phyloP scores from a whole-genome alignment of 2,329 filamentous ascomycete genomes.

The Xylariales sp. region DNA sequence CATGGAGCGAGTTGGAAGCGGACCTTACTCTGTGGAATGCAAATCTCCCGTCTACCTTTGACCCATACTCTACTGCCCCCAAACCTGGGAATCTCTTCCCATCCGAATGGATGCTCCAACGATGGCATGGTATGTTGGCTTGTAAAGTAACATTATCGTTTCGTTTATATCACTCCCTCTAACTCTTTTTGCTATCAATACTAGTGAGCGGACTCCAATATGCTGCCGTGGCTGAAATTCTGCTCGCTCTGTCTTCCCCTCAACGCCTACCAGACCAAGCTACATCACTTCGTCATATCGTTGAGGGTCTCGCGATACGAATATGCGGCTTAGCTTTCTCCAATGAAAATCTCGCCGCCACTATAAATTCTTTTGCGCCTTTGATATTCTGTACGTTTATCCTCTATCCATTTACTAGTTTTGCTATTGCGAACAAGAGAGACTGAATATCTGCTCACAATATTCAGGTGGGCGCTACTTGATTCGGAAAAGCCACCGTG shows the following conservation, averaged over 20 bases:
- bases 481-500: not conserved
- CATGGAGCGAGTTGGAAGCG: not conserved
- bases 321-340: constrained; percentile 1
- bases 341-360: not conserved
- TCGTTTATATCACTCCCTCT: not conserved
- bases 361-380: constrained; percentile 1
- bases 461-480: not conserved
- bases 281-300: not conserved
- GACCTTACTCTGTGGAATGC: not conserved
- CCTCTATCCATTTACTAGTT: not conserved
- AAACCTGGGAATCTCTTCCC: not conserved
- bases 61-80: not conserved
- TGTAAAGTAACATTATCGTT: not conserved
- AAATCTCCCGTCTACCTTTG: not conserved
- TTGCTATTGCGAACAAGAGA: not conserved
- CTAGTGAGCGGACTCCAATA: constrained; percentile 2
- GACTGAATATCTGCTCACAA: too few species aligned
- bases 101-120: not conserved
- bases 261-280: not conserved
- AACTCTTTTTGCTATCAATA: too few species aligned
- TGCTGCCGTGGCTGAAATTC: not conserved
- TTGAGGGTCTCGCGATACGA: not conserved
- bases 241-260: not conserved
- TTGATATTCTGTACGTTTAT: not conserved
- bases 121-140: not conserved